Evolutionary conservation across 371 early-diverging fungal genomes (phyloP).

Genomic region (Batkoa obscura): DNA sequence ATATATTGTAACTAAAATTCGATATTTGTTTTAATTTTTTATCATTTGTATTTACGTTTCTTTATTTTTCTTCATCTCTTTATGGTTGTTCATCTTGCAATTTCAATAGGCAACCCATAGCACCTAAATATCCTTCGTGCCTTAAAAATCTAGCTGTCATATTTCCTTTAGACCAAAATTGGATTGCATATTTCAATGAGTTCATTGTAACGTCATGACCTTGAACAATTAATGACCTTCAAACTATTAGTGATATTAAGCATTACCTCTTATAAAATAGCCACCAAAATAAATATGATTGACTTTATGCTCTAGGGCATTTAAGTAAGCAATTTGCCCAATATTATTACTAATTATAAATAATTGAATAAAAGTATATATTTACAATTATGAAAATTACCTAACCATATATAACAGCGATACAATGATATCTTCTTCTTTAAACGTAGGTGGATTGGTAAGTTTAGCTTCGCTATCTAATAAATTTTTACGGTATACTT

Average conservation of each 20-base stretch:
- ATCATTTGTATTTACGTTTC: too few relatives aligned
- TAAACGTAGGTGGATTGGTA: slow-evolving; percentile 28
- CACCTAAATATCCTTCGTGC: slow-evolving; percentile 91
- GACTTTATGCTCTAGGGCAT: slow-evolving; percentile 82
- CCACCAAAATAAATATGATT: slow-evolving; percentile 88
- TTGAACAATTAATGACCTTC: slow-evolving; percentile 3
- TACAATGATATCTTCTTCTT: slow-evolving; percentile 63
- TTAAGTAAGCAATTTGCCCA: slow-evolving; percentile 93
- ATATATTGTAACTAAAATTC: too few relatives aligned
- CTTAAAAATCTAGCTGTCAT: slow-evolving; percentile 87
- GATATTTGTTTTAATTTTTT: too few relatives aligned
- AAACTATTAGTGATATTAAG: background rate
- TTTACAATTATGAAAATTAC: slow-evolving; percentile 14
- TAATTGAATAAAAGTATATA: background rate
- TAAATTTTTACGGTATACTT: slow-evolving; percentile 70
- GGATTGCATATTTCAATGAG: slow-evolving; percentile 84
- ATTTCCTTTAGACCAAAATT: slow-evolving; percentile 90
- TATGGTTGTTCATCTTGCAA: background rate
- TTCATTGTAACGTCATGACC: slow-evolving; percentile 93
- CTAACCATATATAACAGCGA: slow-evolving; percentile 78
- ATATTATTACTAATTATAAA: slow-evolving; percentile 69
- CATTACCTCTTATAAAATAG: slow-evolving; percentile 79
- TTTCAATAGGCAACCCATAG: background rate
- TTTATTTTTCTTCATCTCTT: too few relatives aligned
- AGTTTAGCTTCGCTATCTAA: slow-evolving; percentile 17